Base-by-base conservation (phyloP, 345 rosid species). In the Citrus australasica region DNA sequence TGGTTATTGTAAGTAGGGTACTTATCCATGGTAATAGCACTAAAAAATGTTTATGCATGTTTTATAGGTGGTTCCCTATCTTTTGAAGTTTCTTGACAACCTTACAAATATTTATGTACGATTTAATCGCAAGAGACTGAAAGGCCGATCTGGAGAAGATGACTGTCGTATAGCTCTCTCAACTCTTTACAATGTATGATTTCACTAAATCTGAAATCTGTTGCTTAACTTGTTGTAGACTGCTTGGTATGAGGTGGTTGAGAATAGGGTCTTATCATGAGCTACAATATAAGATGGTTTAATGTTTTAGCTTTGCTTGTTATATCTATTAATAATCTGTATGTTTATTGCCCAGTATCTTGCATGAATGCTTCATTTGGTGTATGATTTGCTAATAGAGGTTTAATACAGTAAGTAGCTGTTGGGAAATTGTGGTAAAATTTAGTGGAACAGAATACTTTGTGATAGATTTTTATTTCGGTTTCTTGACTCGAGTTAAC, bases 71-170 rank as follows among this genome's bases (percentile, higher is more conserved):
- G 98, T 97, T 78, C 98, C 99, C 7, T 89, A 90, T 85, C 98
- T 97, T 71, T 78, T 97, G 85, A 92, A 89, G 88, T 97, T 91
- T 91, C 97, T 97, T 51, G 98, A 94, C 87, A 90, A 87, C 82
- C 98, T 97, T 79, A 97, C 99, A 64, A 97, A 97, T 82, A 88
- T 97, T 81, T 97, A 93, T 87, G 99, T 97, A 30, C 89, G 98
- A 77, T 93, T 94, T 85, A 97, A 97, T 84, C 98, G 98, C 51
- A 97, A 94, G 91, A 91, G 99, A 83, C 83, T 97, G 64, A 97
- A 97, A 87, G 99, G 99, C 74, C 95, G 98, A 80, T 88, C 94
- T 11, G 98, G 91, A 78, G 94, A 94, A 86, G 88, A 88, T 84
- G 99, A 97, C 77, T 97, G 99, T 82, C 87, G 81, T 65, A 91